A percentile compares a stretch with the other conserved stretches of the same genome.
These are phyloP conservation scores for Fusarium dlaminii DNA, from an alignment of 2,329 filamentous ascomycete genomes.

Conservation along the genomic window DNA sequence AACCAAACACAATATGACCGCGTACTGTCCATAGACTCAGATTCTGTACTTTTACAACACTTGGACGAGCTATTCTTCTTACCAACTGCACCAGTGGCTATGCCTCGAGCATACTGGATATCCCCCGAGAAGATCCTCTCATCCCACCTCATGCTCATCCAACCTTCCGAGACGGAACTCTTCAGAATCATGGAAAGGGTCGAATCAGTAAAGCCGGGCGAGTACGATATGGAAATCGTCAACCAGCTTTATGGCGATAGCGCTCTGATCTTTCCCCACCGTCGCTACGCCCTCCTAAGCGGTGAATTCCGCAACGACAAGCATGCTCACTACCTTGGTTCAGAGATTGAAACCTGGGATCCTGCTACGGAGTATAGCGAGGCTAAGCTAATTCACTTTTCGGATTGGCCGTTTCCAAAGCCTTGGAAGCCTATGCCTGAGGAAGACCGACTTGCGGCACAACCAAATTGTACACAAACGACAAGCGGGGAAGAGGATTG, in stretches of 20 bases:
- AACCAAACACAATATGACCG: conserved; percentile 68
- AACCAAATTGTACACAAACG: conserved; percentile 54
- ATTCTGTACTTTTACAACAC: conserved; percentile 66
- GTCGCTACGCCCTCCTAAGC: conserved; percentile 68
- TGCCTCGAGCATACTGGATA: conserved; percentile 78
- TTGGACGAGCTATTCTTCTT: conserved; percentile 78
- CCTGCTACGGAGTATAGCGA: conserved; percentile 61
- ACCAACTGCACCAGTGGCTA: conserved; percentile 68
- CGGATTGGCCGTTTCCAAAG: conserved; percentile 76
- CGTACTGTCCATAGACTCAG: conserved; percentile 66
- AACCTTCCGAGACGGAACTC: conserved; percentile 65
- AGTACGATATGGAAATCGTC: conserved; percentile 75
- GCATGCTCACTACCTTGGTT: conserved; percentile 55
- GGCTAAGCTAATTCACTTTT: conserved; percentile 75
- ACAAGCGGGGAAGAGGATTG: conserved; percentile 59
- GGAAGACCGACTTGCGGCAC: conserved; percentile 2
- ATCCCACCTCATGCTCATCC: conserved; percentile 66
- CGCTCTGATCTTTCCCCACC: conserved; percentile 71
- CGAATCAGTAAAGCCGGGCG: conserved; percentile 30
- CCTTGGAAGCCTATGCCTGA: conserved; percentile 51
- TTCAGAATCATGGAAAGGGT: conserved; percentile 44
- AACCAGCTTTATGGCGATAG: conserved; percentile 68
- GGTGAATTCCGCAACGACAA: conserved; percentile 68
- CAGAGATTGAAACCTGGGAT: conserved; percentile 65
- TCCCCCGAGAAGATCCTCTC: conserved; percentile 65